Conservation (phyloP, 164 flowering plant genomes). For the Dillenia suffruticosa region DNA sequence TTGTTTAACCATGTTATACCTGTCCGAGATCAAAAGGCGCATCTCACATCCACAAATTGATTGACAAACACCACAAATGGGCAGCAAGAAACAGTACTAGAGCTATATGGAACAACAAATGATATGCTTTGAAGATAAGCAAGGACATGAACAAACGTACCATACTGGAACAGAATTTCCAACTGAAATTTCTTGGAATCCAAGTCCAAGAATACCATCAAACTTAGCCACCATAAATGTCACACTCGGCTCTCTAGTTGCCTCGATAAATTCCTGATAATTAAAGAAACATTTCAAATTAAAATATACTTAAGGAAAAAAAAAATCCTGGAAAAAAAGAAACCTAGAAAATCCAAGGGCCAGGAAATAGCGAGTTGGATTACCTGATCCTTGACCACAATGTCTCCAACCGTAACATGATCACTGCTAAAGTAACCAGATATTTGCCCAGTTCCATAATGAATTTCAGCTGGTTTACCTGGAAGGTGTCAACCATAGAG, state of each 20-base stretch:
- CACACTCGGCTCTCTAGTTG: constrained; percentile 70
- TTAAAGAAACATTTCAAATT: background rate
- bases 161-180: constrained; percentile 80
- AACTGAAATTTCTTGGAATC: constrained; percentile 84
- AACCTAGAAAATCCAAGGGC: background rate
- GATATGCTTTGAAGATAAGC: background rate
- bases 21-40: constrained; percentile 11
- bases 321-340: no score
- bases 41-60: no score
- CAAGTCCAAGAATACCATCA: constrained; percentile 95
- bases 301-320: background rate
- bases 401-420: constrained; percentile 61
- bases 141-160: constrained; percentile 27
- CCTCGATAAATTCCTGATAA: constrained; percentile 83
- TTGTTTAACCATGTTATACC: constrained; percentile 86
- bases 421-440: constrained; percentile 85
- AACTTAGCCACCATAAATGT: constrained; percentile 84
- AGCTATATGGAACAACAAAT: no score
- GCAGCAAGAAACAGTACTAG: no score
- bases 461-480: constrained; percentile 71
- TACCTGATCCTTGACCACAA: constrained; percentile 78
- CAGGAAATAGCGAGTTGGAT: background rate
- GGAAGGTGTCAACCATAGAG: no score
- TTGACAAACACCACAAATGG: no score
- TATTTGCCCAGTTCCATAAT: constrained; percentile 86